Percentiles rank a stretch among this genome's conserved stretches.
Evolutionary conservation across 192 early-diverging fungal genomes (phyloP).

Genomic region (Backusella tuberculispora): DNA sequence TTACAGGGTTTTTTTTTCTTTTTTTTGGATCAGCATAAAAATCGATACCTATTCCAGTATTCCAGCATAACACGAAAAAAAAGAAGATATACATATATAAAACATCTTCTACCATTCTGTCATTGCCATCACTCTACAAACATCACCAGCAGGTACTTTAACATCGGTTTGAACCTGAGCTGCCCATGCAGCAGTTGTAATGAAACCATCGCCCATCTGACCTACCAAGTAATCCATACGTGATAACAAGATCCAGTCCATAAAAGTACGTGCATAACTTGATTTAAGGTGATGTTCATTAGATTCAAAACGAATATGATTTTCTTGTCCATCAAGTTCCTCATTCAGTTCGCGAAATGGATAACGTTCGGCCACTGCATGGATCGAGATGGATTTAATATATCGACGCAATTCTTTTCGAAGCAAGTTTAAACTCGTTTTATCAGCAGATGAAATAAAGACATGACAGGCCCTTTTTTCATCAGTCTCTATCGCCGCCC

Average conservation of each 20-base stretch:
- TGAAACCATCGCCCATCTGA: slow-evolving; percentile 14
- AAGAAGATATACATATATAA: too few relatives aligned
- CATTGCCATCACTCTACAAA: slow-evolving; percentile 5
- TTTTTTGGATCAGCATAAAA: too few relatives aligned
- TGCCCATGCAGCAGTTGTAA: slow-evolving; percentile 38
- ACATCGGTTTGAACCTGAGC: slow-evolving; percentile 38
- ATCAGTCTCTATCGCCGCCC: background rate
- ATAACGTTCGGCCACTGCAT: slow-evolving; percentile 14
- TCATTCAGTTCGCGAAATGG: background rate
- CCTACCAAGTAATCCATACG: slow-evolving; percentile 41
- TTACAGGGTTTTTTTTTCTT: background rate
- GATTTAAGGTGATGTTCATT: slow-evolving; percentile 7
- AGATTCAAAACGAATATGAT: background rate
- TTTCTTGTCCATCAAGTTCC: background rate
- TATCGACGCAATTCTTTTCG: background rate
- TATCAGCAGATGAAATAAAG: background rate
- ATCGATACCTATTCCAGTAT: too few relatives aligned
- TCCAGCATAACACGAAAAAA: too few relatives aligned
- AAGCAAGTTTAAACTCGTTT: background rate
- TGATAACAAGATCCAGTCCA: slow-evolving; percentile 42
- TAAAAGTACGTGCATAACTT: slow-evolving; percentile 24
- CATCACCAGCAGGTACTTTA: background rate
- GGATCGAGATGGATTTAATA: background rate
- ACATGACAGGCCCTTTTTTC: slow-evolving; percentile 22
- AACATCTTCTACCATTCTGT: slow-evolving; percentile 2